A percentile compares a stretch with the other conserved stretches of the same genome.
phyloP scores from a whole-genome alignment of 345 rosid genomes.

The Eucalyptus polybractea region DNA sequence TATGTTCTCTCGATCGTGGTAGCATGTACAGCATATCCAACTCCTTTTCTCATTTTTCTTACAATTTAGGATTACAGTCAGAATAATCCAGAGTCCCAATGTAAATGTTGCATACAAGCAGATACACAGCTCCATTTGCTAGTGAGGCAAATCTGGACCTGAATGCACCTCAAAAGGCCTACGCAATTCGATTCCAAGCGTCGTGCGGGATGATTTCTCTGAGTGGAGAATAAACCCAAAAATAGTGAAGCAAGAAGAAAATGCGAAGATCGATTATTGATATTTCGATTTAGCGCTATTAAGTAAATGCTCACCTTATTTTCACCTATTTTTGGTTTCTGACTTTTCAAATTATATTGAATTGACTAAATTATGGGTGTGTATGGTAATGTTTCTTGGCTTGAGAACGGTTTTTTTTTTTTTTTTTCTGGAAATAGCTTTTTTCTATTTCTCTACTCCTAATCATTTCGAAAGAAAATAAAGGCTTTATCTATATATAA shows the following conservation, averaged over 20 bases:
- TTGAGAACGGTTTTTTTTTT: no score
- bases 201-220: not conserved
- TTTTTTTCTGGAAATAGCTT: rapidly evolving
- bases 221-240: not conserved
- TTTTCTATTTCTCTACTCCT: no score
- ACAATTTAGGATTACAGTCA: not conserved
- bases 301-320: not conserved
- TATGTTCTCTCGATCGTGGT: not conserved
- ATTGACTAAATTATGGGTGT: no score
- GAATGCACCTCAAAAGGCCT: not conserved
- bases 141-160: not conserved
- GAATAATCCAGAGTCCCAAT: not conserved
- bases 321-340: no score
- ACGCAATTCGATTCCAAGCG: not conserved
- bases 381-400: rapidly evolving
- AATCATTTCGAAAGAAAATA: no score
- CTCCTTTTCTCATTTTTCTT: not conserved
- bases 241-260: not conserved
- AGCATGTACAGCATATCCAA: not conserved
- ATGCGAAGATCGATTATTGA: not conserved
- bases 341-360: not conserved
- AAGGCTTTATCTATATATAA: no score
- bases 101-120: not conserved
- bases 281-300: not conserved
- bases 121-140: not conserved